These are phyloP conservation scores for Ceratobasidium sp. DNA, from an alignment of 1,284 basidiomycete genomes.

Conservation along the genomic window DNA sequence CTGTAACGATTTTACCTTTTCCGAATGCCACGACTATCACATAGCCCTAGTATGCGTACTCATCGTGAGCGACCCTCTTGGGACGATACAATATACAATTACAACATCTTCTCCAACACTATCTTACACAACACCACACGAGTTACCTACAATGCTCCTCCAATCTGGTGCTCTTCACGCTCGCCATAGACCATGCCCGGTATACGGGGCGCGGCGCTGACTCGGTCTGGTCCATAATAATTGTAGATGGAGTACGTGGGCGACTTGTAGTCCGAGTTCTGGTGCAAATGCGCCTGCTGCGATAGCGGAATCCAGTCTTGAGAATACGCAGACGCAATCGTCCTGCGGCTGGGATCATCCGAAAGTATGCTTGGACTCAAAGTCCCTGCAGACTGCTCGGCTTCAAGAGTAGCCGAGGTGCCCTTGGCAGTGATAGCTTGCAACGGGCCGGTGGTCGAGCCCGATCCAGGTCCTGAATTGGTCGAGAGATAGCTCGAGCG, in stretches of 20 bases:
- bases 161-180: conserved; percentile 25
- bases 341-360: conserved; percentile 36
- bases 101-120: conserved; percentile 24
- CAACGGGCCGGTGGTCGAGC: conserved; percentile 34
- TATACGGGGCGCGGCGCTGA: conserved; percentile 28
- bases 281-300: conserved; percentile 39
- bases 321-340: conserved; percentile 36
- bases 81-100: conserved; percentile 15
- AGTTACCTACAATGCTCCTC: conserved; percentile 27
- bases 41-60: neutral
- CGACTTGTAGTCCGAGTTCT: conserved; percentile 41
- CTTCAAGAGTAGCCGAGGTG: conserved; percentile 19
- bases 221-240: conserved; percentile 34
- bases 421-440: conserved; percentile 34
- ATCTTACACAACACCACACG: conserved; percentile 30
- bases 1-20: conserved; percentile 41
- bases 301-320: conserved; percentile 35
- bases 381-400: conserved; percentile 12
- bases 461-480: conserved; percentile 1
- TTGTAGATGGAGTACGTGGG: conserved; percentile 44
- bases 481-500: conserved; percentile 41
- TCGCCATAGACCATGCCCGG: conserved; percentile 22
- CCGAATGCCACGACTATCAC: conserved; percentile 27
- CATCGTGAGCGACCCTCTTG: neutral
- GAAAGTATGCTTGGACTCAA: conserved; percentile 13